These are phyloP conservation scores for Conringia planisiliqua DNA, from an alignment of 345 rosid genomes.

Conservation along the genomic window DNA sequence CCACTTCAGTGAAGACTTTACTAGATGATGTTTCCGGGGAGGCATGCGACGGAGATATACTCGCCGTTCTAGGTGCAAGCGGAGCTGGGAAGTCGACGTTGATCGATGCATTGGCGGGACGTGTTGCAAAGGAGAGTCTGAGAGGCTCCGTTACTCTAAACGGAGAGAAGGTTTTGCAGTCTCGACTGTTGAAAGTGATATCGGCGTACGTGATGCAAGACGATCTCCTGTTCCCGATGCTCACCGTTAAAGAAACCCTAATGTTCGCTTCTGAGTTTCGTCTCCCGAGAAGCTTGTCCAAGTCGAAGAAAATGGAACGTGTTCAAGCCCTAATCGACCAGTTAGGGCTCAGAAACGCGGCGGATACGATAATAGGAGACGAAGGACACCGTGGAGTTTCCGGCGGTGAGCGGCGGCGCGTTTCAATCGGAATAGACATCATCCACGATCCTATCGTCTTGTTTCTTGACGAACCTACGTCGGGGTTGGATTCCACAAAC, in stretches of 20 bases:
- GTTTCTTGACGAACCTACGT: constrained; percentile 82
- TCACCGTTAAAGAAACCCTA: constrained; percentile 72
- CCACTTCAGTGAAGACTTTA: constrained; percentile 29
- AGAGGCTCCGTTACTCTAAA: constrained; percentile 66
- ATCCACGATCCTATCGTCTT: constrained; percentile 71
- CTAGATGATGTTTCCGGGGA: constrained; percentile 71
- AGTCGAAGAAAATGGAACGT: constrained; percentile 51
- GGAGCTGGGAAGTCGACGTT: constrained; percentile 85
- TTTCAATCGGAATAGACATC: constrained; percentile 69
- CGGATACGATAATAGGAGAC: constrained; percentile 60
- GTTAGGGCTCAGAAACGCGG: constrained; percentile 56
- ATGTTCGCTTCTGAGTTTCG: constrained; percentile 77
- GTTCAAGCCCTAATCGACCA: constrained; percentile 62
- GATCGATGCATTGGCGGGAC: constrained; percentile 77
- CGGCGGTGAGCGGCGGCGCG: constrained; percentile 52
- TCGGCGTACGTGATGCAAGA: constrained; percentile 90
- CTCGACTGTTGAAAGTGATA: constrained; percentile 48
- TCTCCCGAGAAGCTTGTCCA: constrained; percentile 67
- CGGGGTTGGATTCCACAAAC: constrained; percentile 76
- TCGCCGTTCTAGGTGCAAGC: constrained; percentile 79
- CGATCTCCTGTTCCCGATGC: constrained; percentile 73
- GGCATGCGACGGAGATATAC: constrained; percentile 56
- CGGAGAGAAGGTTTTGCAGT: constrained; percentile 42
- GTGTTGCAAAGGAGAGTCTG: constrained; percentile 64
- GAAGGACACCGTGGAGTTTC: constrained; percentile 74